Evolutionary conservation across 805 yeast species (phyloP), one percentile per base, ranked within the genome.

Genomic region (Saturnispora ahearnii): DNA sequence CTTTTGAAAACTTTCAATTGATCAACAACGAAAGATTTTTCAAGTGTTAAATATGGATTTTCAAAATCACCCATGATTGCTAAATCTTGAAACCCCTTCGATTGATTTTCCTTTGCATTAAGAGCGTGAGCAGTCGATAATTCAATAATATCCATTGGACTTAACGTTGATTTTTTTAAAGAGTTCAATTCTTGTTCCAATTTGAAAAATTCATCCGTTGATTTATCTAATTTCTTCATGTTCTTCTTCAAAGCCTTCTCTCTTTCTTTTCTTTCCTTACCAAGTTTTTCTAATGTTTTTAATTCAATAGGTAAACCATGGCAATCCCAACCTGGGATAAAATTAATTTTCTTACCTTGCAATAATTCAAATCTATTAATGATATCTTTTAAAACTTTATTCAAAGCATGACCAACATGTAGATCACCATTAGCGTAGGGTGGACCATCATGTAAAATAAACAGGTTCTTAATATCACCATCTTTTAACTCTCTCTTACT

Each of bases 301-400:
- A 87, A 72, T 65, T 93, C 99, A 54, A 93, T 93, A 1, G 99
- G 99, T 36, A 93, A 70, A 0, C 99, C 99, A 68, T 93, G 99
- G 62, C 99, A 93, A 64, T 93, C 99, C 98, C 99, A 93, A 0
- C 99, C 99, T 0, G 98, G 96, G 40, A 74, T 73, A 60, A 87
- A 93, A 47, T 75, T 72, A 3, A 93, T 79, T 45, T 74, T 73
- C 52, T 79, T 73, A 13, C 88, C 86, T 36, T 72, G 65, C 41
- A 61, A 41, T 26, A 90, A 68, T 59, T 87, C 81, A 57, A 70
- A 82, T 46, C 99, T 71, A 54, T 79, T 78, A 42, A 91, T 78
- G 43, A 93, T 80, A 65, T 93, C 99, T 64, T 93, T 93, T 49
- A 88, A 65, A 21, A 89, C 77, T 62, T 93, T 91, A 69, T 93